Conservation (phyloP, 2,329 filamentous ascomycete species). For the Ceratocystis destructans region DNA sequence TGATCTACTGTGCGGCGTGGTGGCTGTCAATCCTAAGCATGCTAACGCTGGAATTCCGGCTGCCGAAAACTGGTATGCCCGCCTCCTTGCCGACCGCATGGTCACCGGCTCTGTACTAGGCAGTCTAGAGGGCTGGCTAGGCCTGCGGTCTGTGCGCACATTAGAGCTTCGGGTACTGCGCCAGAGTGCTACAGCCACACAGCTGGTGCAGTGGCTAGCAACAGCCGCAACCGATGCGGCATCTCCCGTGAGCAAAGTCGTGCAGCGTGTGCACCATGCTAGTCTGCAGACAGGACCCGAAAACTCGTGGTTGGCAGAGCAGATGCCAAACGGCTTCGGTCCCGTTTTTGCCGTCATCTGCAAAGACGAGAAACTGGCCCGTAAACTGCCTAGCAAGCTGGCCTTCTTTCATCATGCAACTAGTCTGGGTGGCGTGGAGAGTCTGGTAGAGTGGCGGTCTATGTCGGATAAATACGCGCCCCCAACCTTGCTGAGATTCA, state of each 20-base stretch:
- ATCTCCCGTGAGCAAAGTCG: constrained; percentile 35
- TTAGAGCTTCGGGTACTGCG: constrained; percentile 67
- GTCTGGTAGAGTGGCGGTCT: constrained; percentile 86
- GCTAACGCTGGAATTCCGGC: constrained; percentile 26
- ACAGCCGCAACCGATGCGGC: constrained; percentile 30
- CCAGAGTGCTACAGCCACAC: constrained; percentile 57
- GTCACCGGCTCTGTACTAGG: constrained; percentile 76
- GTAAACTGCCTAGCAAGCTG: constrained; percentile 61
- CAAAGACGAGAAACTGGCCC: constrained; percentile 47
- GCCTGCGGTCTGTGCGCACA: constrained; percentile 71
- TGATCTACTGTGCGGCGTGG: constrained; percentile 78
- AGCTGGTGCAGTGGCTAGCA: constrained; percentile 59
- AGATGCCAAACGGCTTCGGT: constrained; percentile 86
- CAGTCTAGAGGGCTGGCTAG: constrained; percentile 82
- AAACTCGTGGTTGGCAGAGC: constrained; percentile 57
- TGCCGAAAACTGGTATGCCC: constrained; percentile 38
- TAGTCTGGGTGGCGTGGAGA: constrained; percentile 85
- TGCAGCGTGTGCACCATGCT: constrained; percentile 58
- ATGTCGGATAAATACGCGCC: constrained; percentile 72
- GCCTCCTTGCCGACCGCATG: constrained; percentile 55
- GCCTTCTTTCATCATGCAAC: constrained; percentile 87
- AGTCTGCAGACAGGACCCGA: constrained; percentile 52
- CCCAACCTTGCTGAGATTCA: constrained; percentile 59
- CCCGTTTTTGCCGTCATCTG: constrained; percentile 72
- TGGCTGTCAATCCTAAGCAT: constrained; percentile 47